These are phyloP conservation scores for Pythium phragmitis DNA, from an alignment of 352 stramenopile species.

Conservation along the genomic window DNA sequence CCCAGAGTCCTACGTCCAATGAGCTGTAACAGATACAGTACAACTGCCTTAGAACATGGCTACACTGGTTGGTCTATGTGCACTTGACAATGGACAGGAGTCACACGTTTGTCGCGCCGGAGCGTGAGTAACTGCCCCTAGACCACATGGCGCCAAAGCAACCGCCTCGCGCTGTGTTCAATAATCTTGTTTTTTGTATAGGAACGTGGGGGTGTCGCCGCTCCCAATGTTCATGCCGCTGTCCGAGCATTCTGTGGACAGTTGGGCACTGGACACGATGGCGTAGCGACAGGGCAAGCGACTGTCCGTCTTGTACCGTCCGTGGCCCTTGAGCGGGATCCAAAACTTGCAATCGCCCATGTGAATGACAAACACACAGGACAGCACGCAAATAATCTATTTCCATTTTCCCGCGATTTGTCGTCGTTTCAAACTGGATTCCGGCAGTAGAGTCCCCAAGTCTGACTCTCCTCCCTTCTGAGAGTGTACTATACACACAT, in stretches of 20 bases:
- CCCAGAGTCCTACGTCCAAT: neutral
- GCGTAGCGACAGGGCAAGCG: neutral
- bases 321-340: constrained; percentile 1
- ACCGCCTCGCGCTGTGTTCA: neutral
- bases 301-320: neutral
- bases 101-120: constrained; percentile 10
- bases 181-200: constrained; percentile 14
- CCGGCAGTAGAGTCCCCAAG: too few relatives aligned
- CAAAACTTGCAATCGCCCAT: too few relatives aligned
- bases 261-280: constrained; percentile 4
- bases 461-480: too few relatives aligned
- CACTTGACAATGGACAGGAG: neutral
- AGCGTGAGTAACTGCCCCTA: neutral
- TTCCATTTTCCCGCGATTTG: too few relatives aligned
- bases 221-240: neutral
- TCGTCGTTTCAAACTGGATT: too few relatives aligned
- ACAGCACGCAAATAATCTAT: too few relatives aligned
- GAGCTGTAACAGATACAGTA: neutral
- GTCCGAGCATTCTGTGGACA: neutral
- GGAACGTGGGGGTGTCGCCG: neutral
- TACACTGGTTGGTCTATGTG: constrained; percentile 1
- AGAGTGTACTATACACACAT: too few relatives aligned
- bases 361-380: too few relatives aligned
- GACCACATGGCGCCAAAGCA: constrained; percentile 8
- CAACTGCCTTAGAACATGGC: neutral